Conservation (phyloP, 2,329 filamentous ascomycete species). For the Ophiostoma perfectum region DNA sequence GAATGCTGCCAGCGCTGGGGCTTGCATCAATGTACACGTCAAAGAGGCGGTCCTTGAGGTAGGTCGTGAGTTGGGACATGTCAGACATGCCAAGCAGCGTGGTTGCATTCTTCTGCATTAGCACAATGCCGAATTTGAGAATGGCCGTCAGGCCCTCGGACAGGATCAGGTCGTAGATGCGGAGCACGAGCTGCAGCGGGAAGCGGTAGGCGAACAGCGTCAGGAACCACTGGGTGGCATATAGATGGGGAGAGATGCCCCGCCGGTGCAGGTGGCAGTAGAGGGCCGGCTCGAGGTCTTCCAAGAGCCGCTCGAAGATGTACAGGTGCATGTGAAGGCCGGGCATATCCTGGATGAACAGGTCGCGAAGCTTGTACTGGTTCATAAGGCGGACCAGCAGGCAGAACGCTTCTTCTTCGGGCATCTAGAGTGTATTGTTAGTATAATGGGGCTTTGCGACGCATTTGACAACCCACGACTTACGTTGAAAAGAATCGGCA, state of each 20-base stretch:
- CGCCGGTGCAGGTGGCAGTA: constrained; percentile 90
- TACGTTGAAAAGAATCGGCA: constrained; percentile 92
- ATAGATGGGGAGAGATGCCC: constrained; percentile 83
- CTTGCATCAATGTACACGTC: constrained; percentile 95
- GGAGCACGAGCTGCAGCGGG: constrained; percentile 87
- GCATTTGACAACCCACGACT: constrained; percentile 33
- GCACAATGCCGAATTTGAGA: constrained; percentile 84
- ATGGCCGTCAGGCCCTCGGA: constrained; percentile 91
- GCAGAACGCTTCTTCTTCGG: constrained; percentile 94
- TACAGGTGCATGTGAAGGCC: constrained; percentile 89
- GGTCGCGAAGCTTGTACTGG: constrained; percentile 84
- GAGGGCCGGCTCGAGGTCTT: constrained; percentile 88
- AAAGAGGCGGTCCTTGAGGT: constrained; percentile 89
- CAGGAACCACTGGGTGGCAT: constrained; percentile 98
- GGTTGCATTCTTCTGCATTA: constrained; percentile 91
- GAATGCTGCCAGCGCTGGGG: constrained; percentile 83
- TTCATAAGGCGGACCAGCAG: constrained; percentile 93
- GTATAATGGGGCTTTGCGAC: neutral
- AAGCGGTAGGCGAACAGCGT: constrained; percentile 98
- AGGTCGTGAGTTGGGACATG: constrained; percentile 82
- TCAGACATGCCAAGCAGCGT: constrained; percentile 78
- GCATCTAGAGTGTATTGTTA: constrained; percentile 56
- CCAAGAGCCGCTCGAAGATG: constrained; percentile 88
- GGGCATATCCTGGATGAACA: constrained; percentile 95
- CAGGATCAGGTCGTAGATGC: constrained; percentile 92